Percentiles rank a stretch among this genome's conserved stretches.
These are phyloP conservation scores for Syncephalastrum contaminatum DNA, from an alignment of 371 early-diverging fungal species.

Conservation along the genomic window DNA sequence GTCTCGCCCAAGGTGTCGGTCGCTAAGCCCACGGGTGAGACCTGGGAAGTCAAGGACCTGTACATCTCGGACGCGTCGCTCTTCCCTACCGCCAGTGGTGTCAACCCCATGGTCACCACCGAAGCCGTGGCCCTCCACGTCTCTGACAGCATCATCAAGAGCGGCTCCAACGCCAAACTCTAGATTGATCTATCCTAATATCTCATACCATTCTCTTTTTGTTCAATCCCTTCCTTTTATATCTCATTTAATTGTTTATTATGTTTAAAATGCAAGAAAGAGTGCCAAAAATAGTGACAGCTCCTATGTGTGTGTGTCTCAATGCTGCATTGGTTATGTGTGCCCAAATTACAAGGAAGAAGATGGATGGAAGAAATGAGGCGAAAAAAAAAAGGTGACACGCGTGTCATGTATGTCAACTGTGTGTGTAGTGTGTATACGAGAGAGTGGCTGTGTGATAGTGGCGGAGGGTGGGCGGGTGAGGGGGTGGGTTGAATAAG, in stretches of 20 bases:
- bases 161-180: conserved; percentile 10
- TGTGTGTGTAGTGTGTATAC: too few species aligned
- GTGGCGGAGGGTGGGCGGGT: too few species aligned
- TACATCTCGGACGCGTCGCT: conserved; percentile 74
- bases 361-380: too few species aligned
- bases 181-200: neutral
- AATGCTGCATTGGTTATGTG: too few species aligned
- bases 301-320: neutral
- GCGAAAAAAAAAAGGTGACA: too few species aligned
- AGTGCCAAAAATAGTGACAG: neutral
- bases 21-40: conserved; percentile 69
- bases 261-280: conserved; percentile 4
- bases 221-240: neutral
- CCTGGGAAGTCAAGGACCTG: conserved; percentile 72
- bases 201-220: conserved; percentile 6
- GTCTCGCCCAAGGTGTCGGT: conserved; percentile 54
- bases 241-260: too few species aligned
- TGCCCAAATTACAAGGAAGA: too few species aligned
- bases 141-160: conserved; percentile 21
- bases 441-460: too few species aligned
- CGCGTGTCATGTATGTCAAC: too few species aligned
- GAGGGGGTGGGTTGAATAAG: too few species aligned
- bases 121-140: conserved; percentile 43
- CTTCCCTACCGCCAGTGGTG: conserved; percentile 73
- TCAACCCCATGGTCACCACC: conserved; percentile 75